Conservation (phyloP, 805 yeast genomes). For the Jamesozyma spencerorum region DNA sequence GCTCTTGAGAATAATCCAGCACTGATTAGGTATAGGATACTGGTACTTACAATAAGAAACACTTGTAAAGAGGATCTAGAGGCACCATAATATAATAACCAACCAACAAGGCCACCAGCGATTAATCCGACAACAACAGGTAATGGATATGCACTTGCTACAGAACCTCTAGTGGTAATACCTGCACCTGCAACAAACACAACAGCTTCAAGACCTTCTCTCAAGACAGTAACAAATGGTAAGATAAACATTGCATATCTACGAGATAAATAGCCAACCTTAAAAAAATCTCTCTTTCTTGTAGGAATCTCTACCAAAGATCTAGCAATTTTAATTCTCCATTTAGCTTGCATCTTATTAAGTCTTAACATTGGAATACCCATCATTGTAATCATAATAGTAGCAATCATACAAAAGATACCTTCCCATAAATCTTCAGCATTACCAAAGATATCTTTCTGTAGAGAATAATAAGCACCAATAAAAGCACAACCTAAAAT, state of each 20-base stretch:
- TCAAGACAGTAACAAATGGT: constrained; percentile 81
- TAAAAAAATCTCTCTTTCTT: constrained; percentile 42
- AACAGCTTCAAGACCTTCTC: constrained; percentile 97
- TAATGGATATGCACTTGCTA: constrained; percentile 76
- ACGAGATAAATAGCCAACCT: constrained; percentile 45
- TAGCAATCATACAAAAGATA: constrained; percentile 81
- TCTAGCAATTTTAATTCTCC: constrained; percentile 90
- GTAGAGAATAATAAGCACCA: constrained; percentile 79
- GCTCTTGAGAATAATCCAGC: constrained; percentile 93
- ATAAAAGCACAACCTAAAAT: constrained; percentile 87
- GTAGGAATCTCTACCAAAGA: constrained; percentile 60
- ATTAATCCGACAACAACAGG: constrained; percentile 85
- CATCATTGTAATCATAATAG: constrained; percentile 82
- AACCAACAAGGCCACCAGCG: constrained; percentile 70
- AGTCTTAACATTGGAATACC: constrained; percentile 94
- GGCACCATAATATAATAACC: constrained; percentile 70
- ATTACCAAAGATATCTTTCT: constrained; percentile 72
- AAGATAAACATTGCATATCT: constrained; percentile 83
- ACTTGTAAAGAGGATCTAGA: constrained; percentile 74
- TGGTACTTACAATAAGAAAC: constrained; percentile 79
- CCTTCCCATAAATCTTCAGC: constrained; percentile 98
- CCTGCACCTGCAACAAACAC: constrained; percentile 96
- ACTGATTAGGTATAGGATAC: constrained; percentile 78
- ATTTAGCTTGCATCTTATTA: constrained; percentile 92
- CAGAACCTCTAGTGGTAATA: constrained; percentile 41